Evolutionary conservation across 2,329 filamentous ascomycete genomes (phyloP), one percentile per base, ranked within the genome.

Genomic region (Epichloe sylvatica): DNA sequence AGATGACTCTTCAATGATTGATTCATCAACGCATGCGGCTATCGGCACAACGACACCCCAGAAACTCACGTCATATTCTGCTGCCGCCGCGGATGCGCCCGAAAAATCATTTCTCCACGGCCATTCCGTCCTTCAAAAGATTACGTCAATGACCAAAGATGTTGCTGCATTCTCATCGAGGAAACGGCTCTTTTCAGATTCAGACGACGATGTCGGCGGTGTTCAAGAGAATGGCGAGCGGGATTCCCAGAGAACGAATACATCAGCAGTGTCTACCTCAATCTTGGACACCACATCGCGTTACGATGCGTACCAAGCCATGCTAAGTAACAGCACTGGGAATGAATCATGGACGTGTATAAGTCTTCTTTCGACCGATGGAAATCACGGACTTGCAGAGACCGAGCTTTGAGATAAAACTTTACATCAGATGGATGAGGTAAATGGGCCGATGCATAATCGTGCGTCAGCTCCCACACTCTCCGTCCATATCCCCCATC

Each of bases 231-330:
- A 44, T 2, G 15, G 21, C 34, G 46, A 44, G 39, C 46, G 21
- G n/a, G 33, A 40, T 21, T 52, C 48, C 3, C 51, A 50, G 34
- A 37, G 3, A 19, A 46, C 45, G 15, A 19, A 40, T 17, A 15
- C 34, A 25, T 43, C 45, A 9, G 30, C 37, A n/a, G 37, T 13
- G 25, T 52, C 51, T n/a, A n/a, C 7, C 15, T 25, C 43, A 41
- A 44, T 25, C 13, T 15, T 19, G 19, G n/a, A 57, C 49, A 67
- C 64, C 2, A 47, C 50, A 5, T 30, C 55, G 5, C 59, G 64
- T 8, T 55, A 50, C 13, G 63, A 66, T 5, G 67, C 67, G 2
- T 69, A 67, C 42, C 40, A 49, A 6, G 55, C 54, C n/a, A 68
- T 66, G 60, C 49, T 64, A 0, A 52, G 53, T 17, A 64, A 65